A percentile compares a stretch with the other conserved stretches of the same genome.
Evolutionary conservation across 495 filamentous ascomycete species (phyloP).

Genomic region (Penicillium macrosclerotiorum): DNA sequence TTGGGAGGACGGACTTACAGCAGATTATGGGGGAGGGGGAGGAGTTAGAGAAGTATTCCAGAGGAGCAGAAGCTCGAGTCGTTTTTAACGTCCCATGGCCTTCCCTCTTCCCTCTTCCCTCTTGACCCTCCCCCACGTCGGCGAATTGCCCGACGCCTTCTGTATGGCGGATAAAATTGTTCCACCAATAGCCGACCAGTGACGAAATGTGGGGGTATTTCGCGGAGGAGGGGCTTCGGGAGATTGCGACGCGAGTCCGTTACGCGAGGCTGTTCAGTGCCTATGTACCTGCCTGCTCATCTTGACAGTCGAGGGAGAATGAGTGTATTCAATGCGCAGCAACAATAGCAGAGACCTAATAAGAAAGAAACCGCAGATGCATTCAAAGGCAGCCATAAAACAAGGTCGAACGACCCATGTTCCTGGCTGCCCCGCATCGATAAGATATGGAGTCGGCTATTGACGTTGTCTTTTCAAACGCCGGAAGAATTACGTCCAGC

Average conservation of each 20-base stretch:
- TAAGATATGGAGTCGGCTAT: slow-evolving; percentile 30
- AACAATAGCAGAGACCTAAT: too few relatives aligned
- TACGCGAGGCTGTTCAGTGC: too few relatives aligned
- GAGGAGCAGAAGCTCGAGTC: background rate
- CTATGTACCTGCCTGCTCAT: too few relatives aligned
- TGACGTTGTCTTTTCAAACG: slow-evolving; percentile 27
- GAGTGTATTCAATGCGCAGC: too few relatives aligned
- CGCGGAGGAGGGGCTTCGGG: slow-evolving; percentile 7
- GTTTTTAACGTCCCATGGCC: slow-evolving; percentile 1
- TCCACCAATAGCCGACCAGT: slow-evolving; percentile 21
- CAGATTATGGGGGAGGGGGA: background rate
- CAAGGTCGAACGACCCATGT: too few relatives aligned
- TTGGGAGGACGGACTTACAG: background rate
- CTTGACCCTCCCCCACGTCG: slow-evolving; percentile 24
- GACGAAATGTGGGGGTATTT: slow-evolving; percentile 20
- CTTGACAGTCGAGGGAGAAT: too few relatives aligned
- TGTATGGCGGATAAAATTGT: slow-evolving; percentile 23
- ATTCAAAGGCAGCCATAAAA: too few relatives aligned
- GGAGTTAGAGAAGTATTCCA: background rate
- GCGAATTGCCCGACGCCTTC: slow-evolving; percentile 20
- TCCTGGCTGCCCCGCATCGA: slow-evolving; percentile 4
- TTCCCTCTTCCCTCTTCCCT: background rate
- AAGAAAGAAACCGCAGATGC: too few relatives aligned
- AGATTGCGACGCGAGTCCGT: background rate
- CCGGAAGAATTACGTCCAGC: slow-evolving; percentile 31